Base-by-base conservation (phyloP, 2,329 filamentous ascomycete genomes). In the Stagonosporopsis chrysanthemi region DNA sequence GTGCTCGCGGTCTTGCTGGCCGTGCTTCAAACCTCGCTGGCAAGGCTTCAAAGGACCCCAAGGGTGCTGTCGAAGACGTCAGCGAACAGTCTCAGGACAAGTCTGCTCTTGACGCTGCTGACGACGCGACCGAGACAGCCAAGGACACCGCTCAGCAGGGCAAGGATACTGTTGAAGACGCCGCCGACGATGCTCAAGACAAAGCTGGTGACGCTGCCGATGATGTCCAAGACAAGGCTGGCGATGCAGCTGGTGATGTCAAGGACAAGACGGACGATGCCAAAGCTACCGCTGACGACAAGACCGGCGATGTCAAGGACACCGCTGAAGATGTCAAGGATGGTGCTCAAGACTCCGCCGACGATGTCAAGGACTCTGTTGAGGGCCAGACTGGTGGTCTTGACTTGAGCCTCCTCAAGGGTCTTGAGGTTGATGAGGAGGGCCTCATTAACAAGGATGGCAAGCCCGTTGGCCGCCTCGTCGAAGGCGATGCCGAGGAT, bases 381-480 rank as follows among this genome's bases (percentile, higher is more conserved):
- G 58, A 74, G n/a, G 66, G 71, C 39, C 68, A 69, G 36, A 58
- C 60, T 22, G 57, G 62, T 11, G 70, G 75, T 44, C 78, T 79
- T 56, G 80, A 81, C 64, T 75, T 83, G 9, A 76, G 74, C 24
- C 65, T 82, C 11, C 75, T 83, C 55, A 82, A 81, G 66, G 81
- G 80, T 48, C 77, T 82, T 43, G 80, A 82, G 62, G 82, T 86
- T 24, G 76, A 83, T 40, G 81, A 83, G 47, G 83, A 84, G 24
- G 85, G 84, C 31, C 72, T 80, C 29, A 80, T 87, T 62, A 75
- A 81, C 63, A 71, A 77, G 48, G 78, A 83, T 29, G 82, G 82
- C 64, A 81, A 82, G 47, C 66, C 75, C 3, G 71, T 84, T 50
- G 82, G 80, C 52, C 77, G 77, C 46, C 79, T 83, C 39, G 79